Evolutionary conservation across 345 rosid species (phyloP).

Genomic region (Luvunga scandens): DNA sequence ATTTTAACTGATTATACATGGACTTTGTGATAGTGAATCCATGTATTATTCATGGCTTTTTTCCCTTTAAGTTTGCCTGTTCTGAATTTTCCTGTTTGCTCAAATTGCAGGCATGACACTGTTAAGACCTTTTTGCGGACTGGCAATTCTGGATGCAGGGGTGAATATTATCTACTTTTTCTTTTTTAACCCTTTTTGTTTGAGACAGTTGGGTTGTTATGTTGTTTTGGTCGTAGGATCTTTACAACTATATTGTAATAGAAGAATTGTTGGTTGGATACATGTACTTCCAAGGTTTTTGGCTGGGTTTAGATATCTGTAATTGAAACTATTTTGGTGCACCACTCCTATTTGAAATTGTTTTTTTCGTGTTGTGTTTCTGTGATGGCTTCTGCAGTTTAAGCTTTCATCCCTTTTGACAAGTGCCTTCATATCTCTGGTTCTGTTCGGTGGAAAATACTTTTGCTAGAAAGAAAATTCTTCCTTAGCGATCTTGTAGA

Average conservation of each 20-base stretch:
- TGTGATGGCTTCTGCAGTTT: not conserved
- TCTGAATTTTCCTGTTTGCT: not conserved
- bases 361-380: not conserved
- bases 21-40: not conserved
- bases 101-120: constrained; percentile 40
- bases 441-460: too few relatives aligned
- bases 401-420: not conserved
- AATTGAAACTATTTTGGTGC: constrained; percentile 13
- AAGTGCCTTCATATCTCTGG: too few relatives aligned
- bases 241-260: constrained; percentile 28
- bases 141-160: constrained; percentile 59
- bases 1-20: not conserved
- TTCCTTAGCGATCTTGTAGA: not conserved
- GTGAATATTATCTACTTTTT: constrained; percentile 47
- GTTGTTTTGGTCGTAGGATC: constrained; percentile 13
- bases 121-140: constrained; percentile 22
- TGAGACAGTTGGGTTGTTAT: constrained; percentile 21
- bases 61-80: not conserved
- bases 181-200: not conserved
- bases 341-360: not conserved
- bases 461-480: not conserved
- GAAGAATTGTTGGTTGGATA: constrained; percentile 22
- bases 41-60: not conserved
- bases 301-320: constrained; percentile 17
- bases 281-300: constrained; percentile 9